A percentile compares a stretch with the other conserved stretches of the same genome.
Conservation (phyloP, 2,329 filamentous ascomycete genomes). For the Phaeophleospora eucalypticola region DNA sequence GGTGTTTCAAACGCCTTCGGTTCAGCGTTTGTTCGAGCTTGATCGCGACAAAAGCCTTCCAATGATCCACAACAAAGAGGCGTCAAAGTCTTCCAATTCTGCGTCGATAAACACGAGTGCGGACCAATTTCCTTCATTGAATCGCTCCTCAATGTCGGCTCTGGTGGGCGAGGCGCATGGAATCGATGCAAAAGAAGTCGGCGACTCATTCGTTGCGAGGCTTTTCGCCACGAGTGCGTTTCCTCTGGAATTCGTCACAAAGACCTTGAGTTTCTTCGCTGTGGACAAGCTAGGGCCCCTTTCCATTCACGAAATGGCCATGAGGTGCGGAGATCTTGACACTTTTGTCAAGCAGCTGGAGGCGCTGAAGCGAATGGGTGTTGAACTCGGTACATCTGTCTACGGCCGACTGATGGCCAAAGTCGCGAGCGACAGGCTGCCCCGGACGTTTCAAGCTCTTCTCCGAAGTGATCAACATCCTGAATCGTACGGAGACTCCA, state of each 20-base stretch:
- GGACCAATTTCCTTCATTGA: slow-evolving; percentile 14
- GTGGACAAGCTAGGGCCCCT: slow-evolving; percentile 68
- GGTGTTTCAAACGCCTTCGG: slow-evolving; percentile 29
- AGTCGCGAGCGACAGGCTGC: slow-evolving; percentile 58
- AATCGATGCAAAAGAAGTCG: slow-evolving; percentile 46
- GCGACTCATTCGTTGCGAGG: slow-evolving; percentile 69
- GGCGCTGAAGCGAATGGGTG: slow-evolving; percentile 58
- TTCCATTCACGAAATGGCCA: slow-evolving; percentile 71
- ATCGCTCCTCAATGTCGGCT: slow-evolving; percentile 25
- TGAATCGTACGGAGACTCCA: slow-evolving; percentile 55
- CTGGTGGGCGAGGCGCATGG: slow-evolving; percentile 39
- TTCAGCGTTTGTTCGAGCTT: slow-evolving; percentile 26
- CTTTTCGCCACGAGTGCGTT: slow-evolving; percentile 77
- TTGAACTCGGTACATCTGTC: slow-evolving; percentile 58
- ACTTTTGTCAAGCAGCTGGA: slow-evolving; percentile 58
- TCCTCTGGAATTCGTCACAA: slow-evolving; percentile 67
- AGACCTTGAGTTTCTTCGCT: slow-evolving; percentile 65
- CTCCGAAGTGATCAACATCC: slow-evolving; percentile 61
- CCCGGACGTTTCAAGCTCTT: slow-evolving; percentile 49
- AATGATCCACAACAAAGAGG: slow-evolving; percentile 12
- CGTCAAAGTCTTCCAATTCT: background rate
- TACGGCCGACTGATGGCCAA: slow-evolving; percentile 64
- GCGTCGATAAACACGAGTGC: background rate
- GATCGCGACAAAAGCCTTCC: slow-evolving; percentile 22
- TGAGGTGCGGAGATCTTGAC: slow-evolving; percentile 56